phyloP scores from a whole-genome alignment of 768 basidiomycete genomes.

The Dioszegia aurantiaca region DNA sequence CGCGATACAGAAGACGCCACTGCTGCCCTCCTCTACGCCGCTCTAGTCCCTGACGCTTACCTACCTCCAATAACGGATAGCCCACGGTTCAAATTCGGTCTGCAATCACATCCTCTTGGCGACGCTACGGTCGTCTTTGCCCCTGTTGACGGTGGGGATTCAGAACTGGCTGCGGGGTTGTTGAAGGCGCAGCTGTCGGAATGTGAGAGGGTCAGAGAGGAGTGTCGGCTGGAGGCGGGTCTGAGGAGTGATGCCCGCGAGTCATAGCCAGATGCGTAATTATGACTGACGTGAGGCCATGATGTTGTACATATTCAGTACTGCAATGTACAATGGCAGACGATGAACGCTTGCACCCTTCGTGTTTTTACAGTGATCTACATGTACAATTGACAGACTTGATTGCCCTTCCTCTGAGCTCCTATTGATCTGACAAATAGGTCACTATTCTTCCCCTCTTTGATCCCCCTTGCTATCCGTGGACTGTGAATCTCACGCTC shows the following conservation, averaged over 20 bases:
- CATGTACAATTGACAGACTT: too few relatives aligned
- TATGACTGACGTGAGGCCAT: too few relatives aligned
- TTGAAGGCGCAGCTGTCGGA: constrained; percentile 22
- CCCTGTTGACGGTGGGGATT: constrained; percentile 34
- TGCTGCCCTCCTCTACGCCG: constrained; percentile 35
- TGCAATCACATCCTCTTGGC: constrained; percentile 17
- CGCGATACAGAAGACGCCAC: constrained; percentile 31
- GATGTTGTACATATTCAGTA: too few relatives aligned
- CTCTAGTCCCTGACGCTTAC: constrained; percentile 28
- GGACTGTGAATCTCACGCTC: too few relatives aligned
- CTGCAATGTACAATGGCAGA: too few relatives aligned
- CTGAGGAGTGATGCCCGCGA: constrained; percentile 17
- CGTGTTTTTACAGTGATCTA: too few relatives aligned
- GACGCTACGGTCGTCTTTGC: constrained; percentile 26
- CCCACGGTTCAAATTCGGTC: constrained; percentile 28
- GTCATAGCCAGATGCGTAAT: too few relatives aligned
- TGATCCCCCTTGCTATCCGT: too few relatives aligned
- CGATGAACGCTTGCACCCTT: too few relatives aligned
- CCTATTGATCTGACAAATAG: too few relatives aligned
- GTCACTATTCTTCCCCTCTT: too few relatives aligned
- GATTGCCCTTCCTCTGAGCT: too few relatives aligned
- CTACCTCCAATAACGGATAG: constrained; percentile 13
- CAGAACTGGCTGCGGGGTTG: constrained; percentile 16
- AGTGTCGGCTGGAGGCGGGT: constrained; percentile 31
- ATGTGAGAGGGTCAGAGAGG: constrained; percentile 29